Conservation (phyloP, 495 filamentous ascomycete genomes). For the Baudoinia panamericana region DNA sequence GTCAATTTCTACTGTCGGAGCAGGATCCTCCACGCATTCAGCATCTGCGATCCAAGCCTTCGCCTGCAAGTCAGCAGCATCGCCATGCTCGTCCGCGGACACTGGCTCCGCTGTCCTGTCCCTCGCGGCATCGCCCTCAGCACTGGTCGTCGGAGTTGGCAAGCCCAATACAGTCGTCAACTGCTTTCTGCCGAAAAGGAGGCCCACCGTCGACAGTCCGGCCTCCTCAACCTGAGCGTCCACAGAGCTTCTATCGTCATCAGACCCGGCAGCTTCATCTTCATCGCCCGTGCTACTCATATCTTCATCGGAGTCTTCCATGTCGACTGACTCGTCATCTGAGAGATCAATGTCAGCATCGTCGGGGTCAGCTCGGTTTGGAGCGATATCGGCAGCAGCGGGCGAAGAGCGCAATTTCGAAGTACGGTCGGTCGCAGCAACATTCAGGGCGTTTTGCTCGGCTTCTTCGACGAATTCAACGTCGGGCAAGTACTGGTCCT, state of each 20-base stretch:
- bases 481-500: background rate
- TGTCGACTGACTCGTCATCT: conserved; percentile 72
- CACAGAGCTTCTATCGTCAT: conserved; percentile 13
- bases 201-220: conserved; percentile 1
- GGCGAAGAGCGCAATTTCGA: background rate
- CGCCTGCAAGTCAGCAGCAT: conserved; percentile 2
- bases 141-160: conserved; percentile 18
- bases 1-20: background rate
- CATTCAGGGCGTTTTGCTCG: too few species aligned
- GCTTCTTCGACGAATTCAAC: background rate
- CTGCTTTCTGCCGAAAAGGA: conserved; percentile 12
- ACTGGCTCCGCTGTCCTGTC: conserved; percentile 5
- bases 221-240: conserved; percentile 8
- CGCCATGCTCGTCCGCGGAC: background rate
- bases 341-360: conserved; percentile 54
- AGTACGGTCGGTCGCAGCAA: background rate
- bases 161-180: conserved; percentile 14
- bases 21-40: background rate
- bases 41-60: background rate
- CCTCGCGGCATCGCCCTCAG: conserved; percentile 16
- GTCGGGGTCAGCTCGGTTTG: conserved; percentile 37
- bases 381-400: background rate
- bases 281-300: conserved; percentile 49
- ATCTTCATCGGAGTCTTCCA: conserved; percentile 49
- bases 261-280: conserved; percentile 19